A percentile compares a stretch with the other conserved stretches of the same genome.
Conservation (phyloP, 108 stramenopile genomes). For the Schizochytrium sp. region DNA sequence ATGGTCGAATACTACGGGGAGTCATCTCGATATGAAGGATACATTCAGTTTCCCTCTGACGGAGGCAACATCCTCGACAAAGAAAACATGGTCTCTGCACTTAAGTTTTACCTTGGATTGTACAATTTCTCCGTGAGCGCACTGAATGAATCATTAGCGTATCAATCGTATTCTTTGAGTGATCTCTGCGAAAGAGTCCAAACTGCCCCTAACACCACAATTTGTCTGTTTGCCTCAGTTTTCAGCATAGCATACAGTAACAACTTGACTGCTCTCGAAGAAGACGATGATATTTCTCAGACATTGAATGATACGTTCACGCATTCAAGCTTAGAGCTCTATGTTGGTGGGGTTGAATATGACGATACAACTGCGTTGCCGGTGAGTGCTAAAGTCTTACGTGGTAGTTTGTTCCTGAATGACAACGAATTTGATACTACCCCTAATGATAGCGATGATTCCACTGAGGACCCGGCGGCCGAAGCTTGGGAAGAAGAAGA, state of each 20-base stretch:
- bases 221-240: not conserved
- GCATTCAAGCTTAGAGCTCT: not conserved
- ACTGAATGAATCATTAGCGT: not conserved
- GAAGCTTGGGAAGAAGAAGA: slow-evolving; percentile 52
- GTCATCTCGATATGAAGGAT: not conserved
- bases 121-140: not conserved
- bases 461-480: slow-evolving; percentile 15
- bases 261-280: not conserved
- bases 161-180: not conserved
- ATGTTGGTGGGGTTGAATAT: slow-evolving; percentile 30
- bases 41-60: not conserved
- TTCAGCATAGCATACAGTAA: slow-evolving; percentile 4
- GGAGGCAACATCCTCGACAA: slow-evolving; percentile 32
- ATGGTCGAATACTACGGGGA: slow-evolving; percentile 22
- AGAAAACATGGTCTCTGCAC: not conserved
- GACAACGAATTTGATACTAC: not conserved
- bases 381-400: slow-evolving; percentile 22
- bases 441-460: not conserved
- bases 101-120: not conserved
- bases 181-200: slow-evolving; percentile 31
- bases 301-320: not conserved
- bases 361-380: not conserved
- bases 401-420: not conserved
- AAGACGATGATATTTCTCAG: not conserved
- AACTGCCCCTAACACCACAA: not conserved